Evolutionary conservation across 2,329 filamentous ascomycete genomes (phyloP).

Genomic region (Aspergillus cejpii): DNA sequence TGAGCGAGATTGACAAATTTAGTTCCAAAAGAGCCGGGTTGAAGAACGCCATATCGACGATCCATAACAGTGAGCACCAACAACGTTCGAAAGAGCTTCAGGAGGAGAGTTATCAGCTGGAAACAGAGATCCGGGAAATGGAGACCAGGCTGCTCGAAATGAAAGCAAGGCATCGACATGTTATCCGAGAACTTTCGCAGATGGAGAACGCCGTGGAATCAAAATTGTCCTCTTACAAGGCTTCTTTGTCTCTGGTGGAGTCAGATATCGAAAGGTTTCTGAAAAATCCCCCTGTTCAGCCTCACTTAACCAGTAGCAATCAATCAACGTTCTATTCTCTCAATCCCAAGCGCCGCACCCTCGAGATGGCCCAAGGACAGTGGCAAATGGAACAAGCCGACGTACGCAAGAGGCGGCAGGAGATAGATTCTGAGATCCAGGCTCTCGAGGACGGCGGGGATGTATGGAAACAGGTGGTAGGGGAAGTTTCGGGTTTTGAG

Average conservation of each 20-base stretch:
- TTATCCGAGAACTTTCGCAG: conserved; percentile 48
- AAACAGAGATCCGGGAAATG: conserved; percentile 52
- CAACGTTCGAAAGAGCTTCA: conserved; percentile 42
- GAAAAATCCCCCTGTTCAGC: conserved; percentile 39
- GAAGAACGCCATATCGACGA: conserved; percentile 45
- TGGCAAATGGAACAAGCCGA: conserved; percentile 47
- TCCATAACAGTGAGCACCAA: conserved; percentile 44
- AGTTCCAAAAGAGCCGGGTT: conserved; percentile 46
- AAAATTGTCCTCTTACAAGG: conserved; percentile 53
- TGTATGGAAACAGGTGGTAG: conserved; percentile 53
- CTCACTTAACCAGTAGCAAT: conserved; percentile 27
- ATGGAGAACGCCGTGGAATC: conserved; percentile 54
- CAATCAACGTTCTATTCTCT: conserved; percentile 45
- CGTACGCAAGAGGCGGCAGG: conserved; percentile 40
- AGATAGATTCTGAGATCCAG: conserved; percentile 48
- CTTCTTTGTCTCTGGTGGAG: conserved; percentile 50
- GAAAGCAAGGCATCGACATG: conserved; percentile 48
- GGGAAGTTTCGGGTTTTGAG: conserved; percentile 49
- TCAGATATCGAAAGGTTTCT: conserved; percentile 51
- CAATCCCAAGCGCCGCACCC: conserved; percentile 51
- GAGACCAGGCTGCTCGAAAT: conserved; percentile 52
- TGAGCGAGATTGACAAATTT: conserved; percentile 49
- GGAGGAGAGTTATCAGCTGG: conserved; percentile 47
- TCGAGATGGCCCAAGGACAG: conserved; percentile 54
- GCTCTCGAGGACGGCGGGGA: conserved; percentile 54